Evolutionary conservation across 257 asterid species (phyloP).

Genomic region (Solanum phureja): DNA sequence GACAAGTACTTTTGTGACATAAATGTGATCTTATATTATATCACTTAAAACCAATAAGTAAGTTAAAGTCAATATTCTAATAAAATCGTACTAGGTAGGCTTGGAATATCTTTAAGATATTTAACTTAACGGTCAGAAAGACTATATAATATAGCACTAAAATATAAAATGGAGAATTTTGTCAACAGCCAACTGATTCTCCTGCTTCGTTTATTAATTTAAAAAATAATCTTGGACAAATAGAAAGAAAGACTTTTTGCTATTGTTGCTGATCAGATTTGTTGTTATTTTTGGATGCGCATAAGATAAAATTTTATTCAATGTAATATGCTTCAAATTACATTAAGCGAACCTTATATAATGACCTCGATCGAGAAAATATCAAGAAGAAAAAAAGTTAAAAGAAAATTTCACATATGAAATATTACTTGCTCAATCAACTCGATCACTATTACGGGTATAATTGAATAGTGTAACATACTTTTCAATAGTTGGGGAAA

Average conservation of each 20-base stretch:
- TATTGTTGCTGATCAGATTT: too few species aligned
- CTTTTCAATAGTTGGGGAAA: background rate
- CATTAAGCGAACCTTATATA: too few species aligned
- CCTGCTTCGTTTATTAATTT: background rate
- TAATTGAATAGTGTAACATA: background rate
- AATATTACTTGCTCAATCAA: background rate
- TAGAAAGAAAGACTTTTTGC: background rate
- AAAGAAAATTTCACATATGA: background rate
- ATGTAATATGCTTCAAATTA: too few species aligned
- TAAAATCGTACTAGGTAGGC: background rate
- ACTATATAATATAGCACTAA: background rate
- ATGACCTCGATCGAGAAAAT: too few species aligned
- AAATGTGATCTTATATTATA: background rate
- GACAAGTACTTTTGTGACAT: background rate
- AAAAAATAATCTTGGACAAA: background rate
- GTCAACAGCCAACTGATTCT: background rate
- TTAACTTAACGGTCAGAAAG: background rate
- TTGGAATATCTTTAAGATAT: background rate
- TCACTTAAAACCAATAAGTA: background rate
- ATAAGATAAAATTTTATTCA: too few species aligned
- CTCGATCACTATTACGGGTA: accelerated
- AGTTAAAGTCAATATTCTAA: background rate
- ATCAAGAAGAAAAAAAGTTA: too few species aligned
- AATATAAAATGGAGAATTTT: background rate
- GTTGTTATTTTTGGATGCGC: background rate